Percentiles rank a stretch among this genome's conserved stretches.
Conservation (phyloP, 169 alveolate genomes). For the Plasmodium cynomolgi region DNA sequence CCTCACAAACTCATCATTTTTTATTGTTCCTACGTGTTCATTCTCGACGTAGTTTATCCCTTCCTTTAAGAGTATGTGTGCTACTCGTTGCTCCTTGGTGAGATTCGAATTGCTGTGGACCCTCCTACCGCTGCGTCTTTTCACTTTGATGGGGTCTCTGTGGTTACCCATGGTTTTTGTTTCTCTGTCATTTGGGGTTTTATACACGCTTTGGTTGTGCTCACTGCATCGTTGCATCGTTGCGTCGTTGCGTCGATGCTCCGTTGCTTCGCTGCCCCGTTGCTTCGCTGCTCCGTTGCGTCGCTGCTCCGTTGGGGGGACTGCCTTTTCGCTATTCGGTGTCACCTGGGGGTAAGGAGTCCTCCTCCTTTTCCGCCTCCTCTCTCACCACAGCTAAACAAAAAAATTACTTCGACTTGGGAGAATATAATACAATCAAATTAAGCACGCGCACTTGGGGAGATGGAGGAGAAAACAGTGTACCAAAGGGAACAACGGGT, state of each 20-base stretch:
- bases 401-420: background rate
- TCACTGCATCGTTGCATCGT: background rate
- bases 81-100: constrained; percentile 6
- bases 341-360: background rate
- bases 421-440: no score
- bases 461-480: background rate
- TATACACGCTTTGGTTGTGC: background rate
- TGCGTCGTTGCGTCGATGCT: no score
- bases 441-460: background rate
- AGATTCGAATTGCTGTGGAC: background rate
- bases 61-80: constrained; percentile 31
- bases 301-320: background rate
- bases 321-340: background rate
- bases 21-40: constrained; percentile 28
- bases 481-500: background rate
- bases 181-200: background rate
- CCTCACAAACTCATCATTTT: constrained; percentile 20
- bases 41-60: constrained; percentile 60
- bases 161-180: background rate
- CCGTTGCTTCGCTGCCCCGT: background rate
- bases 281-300: background rate
- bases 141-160: background rate
- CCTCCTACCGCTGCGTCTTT: background rate
- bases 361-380: no score
- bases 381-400: background rate